These are phyloP conservation scores for Ophiostoma tasmaniense DNA, from an alignment of 2,329 filamentous ascomycete species.

Conservation along the genomic window DNA sequence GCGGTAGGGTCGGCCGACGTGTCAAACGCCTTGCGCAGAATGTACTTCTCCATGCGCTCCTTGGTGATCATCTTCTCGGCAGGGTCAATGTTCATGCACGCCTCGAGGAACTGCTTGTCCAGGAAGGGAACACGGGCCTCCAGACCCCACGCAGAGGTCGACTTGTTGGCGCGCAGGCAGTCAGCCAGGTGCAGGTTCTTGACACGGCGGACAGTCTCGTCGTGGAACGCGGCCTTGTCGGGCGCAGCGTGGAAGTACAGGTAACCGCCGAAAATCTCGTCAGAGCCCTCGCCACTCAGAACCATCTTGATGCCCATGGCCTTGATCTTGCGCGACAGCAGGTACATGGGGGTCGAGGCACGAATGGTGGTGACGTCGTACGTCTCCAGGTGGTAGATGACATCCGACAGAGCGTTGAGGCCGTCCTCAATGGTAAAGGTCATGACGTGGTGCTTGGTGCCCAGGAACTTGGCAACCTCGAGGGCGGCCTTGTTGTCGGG, in stretches of 20 bases:
- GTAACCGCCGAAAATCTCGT: constrained; percentile 98
- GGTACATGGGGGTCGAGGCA: constrained; percentile 96
- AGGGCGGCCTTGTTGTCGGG: constrained; percentile 87
- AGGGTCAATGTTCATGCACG: constrained; percentile 88
- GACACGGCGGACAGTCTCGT: constrained; percentile 85
- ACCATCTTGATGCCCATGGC: constrained; percentile 99
- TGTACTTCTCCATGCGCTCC: constrained; percentile 92
- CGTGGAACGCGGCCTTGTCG: constrained; percentile 84
- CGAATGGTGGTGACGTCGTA: constrained; percentile 98
- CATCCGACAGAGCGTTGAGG: constrained; percentile 90
- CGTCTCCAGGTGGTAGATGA: constrained; percentile 95
- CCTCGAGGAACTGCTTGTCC: constrained; percentile 93
- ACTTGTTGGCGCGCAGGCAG: constrained; percentile 97
- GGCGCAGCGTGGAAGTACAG: constrained; percentile 97
- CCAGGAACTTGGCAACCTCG: constrained; percentile 91
- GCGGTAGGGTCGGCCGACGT: constrained; percentile 74
- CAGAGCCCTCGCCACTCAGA: constrained; percentile 87
- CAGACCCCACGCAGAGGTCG: constrained; percentile 93
- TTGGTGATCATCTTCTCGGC: constrained; percentile 91
- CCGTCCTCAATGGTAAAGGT: constrained; percentile 98
- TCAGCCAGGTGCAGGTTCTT: constrained; percentile 97
- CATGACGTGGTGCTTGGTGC: constrained; percentile 96
- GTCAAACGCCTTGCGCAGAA: constrained; percentile 95
- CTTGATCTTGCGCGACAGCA: constrained; percentile 97
- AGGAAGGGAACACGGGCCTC: constrained; percentile 97